Percentiles rank a stretch among this genome's conserved stretches.
These are phyloP conservation scores for Lanmaoa rubissima DNA, from an alignment of 768 basidiomycete genomes.

Conservation along the genomic window DNA sequence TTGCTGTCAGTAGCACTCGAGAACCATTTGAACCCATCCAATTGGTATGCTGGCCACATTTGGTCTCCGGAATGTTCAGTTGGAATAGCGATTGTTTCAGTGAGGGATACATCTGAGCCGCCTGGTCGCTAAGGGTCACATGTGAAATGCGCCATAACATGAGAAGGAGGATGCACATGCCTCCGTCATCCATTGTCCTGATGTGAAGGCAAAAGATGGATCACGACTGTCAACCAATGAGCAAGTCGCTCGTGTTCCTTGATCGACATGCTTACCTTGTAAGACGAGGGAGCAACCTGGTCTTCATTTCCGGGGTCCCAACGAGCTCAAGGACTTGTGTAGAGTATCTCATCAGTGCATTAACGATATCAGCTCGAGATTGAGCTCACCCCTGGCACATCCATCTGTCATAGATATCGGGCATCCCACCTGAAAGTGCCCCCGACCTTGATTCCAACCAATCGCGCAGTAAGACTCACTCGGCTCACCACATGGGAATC, in stretches of 20 bases:
- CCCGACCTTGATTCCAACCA: neutral
- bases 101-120: constrained; percentile 72
- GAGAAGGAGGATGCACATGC: constrained; percentile 27
- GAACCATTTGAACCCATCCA: constrained; percentile 83
- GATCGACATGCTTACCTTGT: constrained; percentile 44
- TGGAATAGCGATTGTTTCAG: constrained; percentile 59
- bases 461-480: neutral
- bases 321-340: constrained; percentile 57
- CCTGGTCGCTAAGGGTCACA: constrained; percentile 51
- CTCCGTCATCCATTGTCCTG: constrained; percentile 88
- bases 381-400: constrained; percentile 50
- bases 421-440: constrained; percentile 53
- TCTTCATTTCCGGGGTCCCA: constrained; percentile 59
- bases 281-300: constrained; percentile 55
- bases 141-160: neutral
- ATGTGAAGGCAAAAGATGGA: constrained; percentile 58
- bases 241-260: neutral
- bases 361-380: neutral
- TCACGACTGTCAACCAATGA: constrained; percentile 47
- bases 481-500: constrained; percentile 59
- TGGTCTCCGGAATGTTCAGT: constrained; percentile 30
- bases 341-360: neutral
- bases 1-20: constrained; percentile 80
- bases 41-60: constrained; percentile 51
- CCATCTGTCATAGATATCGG: constrained; percentile 83